Evolutionary conservation across 257 asterid species (phyloP), one percentile per base, ranked within the genome.

Genomic region (Solanum gracilifrons): DNA sequence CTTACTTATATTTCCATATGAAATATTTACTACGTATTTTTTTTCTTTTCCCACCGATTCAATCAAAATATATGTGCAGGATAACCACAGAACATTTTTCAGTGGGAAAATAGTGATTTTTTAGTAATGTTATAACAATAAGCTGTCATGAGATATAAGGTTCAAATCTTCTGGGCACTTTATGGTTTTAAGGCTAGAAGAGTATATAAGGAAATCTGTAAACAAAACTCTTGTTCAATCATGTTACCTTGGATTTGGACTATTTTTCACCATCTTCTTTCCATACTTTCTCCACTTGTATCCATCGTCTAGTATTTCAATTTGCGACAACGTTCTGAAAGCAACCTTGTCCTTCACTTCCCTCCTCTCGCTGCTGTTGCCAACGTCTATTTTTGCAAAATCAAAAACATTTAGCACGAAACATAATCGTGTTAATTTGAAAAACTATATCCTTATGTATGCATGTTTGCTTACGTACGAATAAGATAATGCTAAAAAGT

Each of bases 221-320:
- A 18, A 58, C 10, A 58, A 7, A 58, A 8, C 5, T 62, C 9
- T 51, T 51, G 62, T 51, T 51, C 2, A 21, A 9, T 58, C 13
- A 21, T 8, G 37, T 13, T 90, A 96, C 98, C 98, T 97, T 76
- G 98, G 99, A 83, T 95, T 94, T 15, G 98, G 98, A 92, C 96
- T 97, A 92, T 94, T 94, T 89, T 95, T 97, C 83, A 97, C 99
- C 98, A 92, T 95, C 95, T 97, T 97, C 89, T 97, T 97, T 36
- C 99, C 99, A 85, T 97, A 97, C 90, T 97, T 97, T 72, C 98
- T 94, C 99, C 99, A 97, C 90, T 95, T 97, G 91, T 91, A 97
- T 48, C 99, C 99, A 92, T 97, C 98, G 89, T 95, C 95, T 6
- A 97, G 90, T 86, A 95, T 92, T 87, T 97, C 99, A 86, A 97